These are phyloP conservation scores for Chenopodium formosanum DNA, from an alignment of 148 eudicot genomes.

Conservation along the genomic window DNA sequence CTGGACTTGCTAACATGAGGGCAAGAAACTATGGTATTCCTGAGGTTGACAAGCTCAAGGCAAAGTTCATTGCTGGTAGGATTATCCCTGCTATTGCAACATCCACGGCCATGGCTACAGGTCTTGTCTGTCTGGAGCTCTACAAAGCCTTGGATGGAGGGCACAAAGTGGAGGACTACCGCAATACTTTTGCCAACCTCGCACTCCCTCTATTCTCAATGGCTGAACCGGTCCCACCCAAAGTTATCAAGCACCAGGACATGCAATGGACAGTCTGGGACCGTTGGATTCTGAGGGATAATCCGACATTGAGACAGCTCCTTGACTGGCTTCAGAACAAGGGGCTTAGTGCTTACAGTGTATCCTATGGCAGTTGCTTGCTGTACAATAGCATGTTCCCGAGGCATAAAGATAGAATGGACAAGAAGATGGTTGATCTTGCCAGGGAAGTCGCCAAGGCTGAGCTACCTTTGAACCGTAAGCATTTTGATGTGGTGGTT, in stretches of 20 bases:
- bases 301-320: constrained; percentile 53
- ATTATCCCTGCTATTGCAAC: constrained; percentile 65
- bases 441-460: constrained; percentile 51
- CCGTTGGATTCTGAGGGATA: constrained; percentile 45
- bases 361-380: constrained; percentile 69
- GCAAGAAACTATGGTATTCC: constrained; percentile 57
- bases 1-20: constrained; percentile 78
- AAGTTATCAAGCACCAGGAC: constrained; percentile 60
- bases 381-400: constrained; percentile 63
- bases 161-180: constrained; percentile 62
- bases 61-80: constrained; percentile 62
- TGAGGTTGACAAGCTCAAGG: constrained; percentile 62
- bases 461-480: constrained; percentile 45
- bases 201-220: constrained; percentile 63
- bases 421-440: constrained; percentile 51
- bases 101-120: constrained; percentile 61
- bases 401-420: constrained; percentile 50
- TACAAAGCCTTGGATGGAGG: constrained; percentile 50
- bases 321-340: constrained; percentile 63
- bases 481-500: constrained; percentile 51
- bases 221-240: constrained; percentile 60
- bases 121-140: constrained; percentile 59
- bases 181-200: constrained; percentile 63
- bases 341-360: constrained; percentile 63
- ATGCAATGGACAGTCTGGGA: constrained; percentile 73